Evolutionary conservation across 331 rosid species (phyloP).

Genomic region (Cydonia oblonga): DNA sequence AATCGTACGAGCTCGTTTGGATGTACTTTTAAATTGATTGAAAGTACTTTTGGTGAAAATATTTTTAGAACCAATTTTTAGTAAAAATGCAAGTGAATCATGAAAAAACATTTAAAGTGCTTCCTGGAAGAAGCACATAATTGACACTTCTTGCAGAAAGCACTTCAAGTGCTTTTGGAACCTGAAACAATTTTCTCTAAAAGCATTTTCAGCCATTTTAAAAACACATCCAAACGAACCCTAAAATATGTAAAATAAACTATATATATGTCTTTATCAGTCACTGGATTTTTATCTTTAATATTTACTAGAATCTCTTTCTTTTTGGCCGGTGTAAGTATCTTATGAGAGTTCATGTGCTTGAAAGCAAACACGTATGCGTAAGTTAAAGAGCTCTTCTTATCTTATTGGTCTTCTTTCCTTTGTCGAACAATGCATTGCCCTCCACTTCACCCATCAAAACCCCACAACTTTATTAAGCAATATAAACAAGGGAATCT

Average conservation of each 20-base stretch:
- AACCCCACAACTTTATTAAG: not conserved
- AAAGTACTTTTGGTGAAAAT: too few species aligned
- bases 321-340: not conserved
- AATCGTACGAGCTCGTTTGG: too few species aligned
- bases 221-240: too few species aligned
- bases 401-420: not conserved
- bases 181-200: accelerated
- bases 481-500: not conserved
- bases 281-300: not conserved
- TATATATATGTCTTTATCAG: not conserved
- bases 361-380: not conserved
- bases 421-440: not conserved
- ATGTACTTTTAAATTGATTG: too few species aligned
- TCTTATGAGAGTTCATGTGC: not conserved
- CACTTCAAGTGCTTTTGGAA: too few species aligned
- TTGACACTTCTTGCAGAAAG: accelerated
- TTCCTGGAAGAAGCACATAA: too few species aligned
- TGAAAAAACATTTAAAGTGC: too few species aligned
- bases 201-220: too few species aligned
- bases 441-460: not conserved
- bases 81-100: too few species aligned
- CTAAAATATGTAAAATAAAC: not conserved
- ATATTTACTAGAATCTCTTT: not conserved
- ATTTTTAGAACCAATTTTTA: too few species aligned
- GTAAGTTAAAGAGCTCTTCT: not conserved